phyloP scores from a whole-genome alignment of 768 basidiomycete species.

The Amanita muscaria region DNA sequence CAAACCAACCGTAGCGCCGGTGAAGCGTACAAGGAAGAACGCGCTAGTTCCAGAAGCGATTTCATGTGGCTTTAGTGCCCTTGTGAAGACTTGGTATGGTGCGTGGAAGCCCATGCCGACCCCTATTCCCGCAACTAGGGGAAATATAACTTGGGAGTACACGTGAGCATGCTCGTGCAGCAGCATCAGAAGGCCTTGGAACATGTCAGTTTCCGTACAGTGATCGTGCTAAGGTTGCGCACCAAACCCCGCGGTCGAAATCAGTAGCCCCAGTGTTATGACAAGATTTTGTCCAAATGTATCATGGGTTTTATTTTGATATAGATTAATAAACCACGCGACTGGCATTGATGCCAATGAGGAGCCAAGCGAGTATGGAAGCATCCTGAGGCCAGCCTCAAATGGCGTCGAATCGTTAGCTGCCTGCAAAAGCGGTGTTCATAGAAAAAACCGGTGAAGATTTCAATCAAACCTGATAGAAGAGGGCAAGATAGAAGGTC shows the following conservation, averaged over 20 bases:
- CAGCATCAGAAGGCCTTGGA: conserved; percentile 56
- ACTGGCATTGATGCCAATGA: conserved; percentile 79
- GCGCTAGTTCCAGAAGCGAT: conserved; percentile 76
- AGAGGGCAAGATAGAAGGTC: conserved; percentile 80
- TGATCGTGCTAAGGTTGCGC: conserved; percentile 12
- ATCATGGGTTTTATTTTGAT: conserved; percentile 46
- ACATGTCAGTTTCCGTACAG: conserved; percentile 11
- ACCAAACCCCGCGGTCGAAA: conserved; percentile 73
- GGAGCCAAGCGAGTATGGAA: conserved; percentile 81
- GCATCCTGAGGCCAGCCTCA: conserved; percentile 61
- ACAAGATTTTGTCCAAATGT: conserved; percentile 59
- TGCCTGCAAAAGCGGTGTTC: conserved; percentile 34
- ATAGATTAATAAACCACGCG: conserved; percentile 73
- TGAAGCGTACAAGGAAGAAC: conserved; percentile 83
- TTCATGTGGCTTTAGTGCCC: conserved; percentile 54
- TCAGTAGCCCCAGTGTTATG: conserved; percentile 52
- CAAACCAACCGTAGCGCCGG: conserved; percentile 75
- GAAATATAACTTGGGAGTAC: conserved; percentile 42
- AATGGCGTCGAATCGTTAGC: conserved; percentile 65
- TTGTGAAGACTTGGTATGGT: conserved; percentile 73
- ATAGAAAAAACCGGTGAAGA: conserved; percentile 11
- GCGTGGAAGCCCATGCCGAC: conserved; percentile 82
- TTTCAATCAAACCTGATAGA: conserved; percentile 54
- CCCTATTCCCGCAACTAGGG: conserved; percentile 67
- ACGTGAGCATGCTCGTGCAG: conserved; percentile 45